These are phyloP conservation scores for Cardamine occulta DNA, from an alignment of 345 rosid species.

Conservation along the genomic window DNA sequence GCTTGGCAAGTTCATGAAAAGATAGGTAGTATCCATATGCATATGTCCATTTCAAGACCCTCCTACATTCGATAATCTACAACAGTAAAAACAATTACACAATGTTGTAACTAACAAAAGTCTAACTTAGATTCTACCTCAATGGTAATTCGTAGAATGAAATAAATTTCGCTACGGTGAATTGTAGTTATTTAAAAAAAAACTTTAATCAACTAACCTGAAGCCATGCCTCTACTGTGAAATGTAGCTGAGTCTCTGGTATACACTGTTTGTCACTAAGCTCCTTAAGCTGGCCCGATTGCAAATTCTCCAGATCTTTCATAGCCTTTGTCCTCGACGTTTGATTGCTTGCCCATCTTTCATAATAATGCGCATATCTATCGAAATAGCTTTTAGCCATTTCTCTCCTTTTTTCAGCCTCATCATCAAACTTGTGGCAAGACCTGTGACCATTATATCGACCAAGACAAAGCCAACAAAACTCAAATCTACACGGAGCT, in stretches of 20 bases:
- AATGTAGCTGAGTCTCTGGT: conserved; percentile 71
- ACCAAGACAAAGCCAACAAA: conserved; percentile 39
- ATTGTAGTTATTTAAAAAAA: neutral
- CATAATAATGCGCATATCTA: conserved; percentile 36
- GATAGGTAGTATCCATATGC: conserved; percentile 82
- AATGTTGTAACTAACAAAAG: neutral
- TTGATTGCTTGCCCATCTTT: conserved; percentile 35
- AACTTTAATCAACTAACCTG: conserved; percentile 51
- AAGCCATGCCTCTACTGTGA: conserved; percentile 81
- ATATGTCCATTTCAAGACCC: conserved; percentile 89
- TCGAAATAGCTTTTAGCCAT: neutral
- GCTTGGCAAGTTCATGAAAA: conserved; percentile 45
- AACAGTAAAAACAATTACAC: neutral
- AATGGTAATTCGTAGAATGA: neutral
- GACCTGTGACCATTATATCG: neutral
- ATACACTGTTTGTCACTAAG: conserved; percentile 59
- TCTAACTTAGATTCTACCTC: neutral
- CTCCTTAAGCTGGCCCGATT: conserved; percentile 48
- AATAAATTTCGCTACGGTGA: neutral
- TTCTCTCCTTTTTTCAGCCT: neutral
- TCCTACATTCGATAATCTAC: conserved; percentile 74
- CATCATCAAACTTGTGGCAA: conserved; percentile 27
- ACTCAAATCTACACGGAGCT: neutral
- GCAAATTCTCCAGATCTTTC: conserved; percentile 21
- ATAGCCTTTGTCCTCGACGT: conserved; percentile 26